Evolutionary conservation across 2,329 filamentous ascomycete genomes (phyloP).

Genomic region (Pseudopithomyces chartarum): DNA sequence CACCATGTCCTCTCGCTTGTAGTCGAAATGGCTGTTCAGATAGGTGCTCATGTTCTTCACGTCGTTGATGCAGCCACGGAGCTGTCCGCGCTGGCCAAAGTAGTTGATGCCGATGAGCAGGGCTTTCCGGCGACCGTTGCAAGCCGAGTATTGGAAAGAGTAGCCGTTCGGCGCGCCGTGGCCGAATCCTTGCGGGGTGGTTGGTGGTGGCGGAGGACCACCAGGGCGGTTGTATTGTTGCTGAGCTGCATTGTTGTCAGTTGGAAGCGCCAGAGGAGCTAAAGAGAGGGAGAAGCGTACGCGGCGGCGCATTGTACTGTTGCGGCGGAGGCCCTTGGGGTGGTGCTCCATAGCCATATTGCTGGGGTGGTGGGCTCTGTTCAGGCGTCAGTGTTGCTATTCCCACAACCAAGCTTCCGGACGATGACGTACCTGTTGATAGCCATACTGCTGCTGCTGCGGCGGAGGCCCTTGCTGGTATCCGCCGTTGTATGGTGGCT

Average conservation of each 20-base stretch:
- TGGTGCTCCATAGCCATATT: conserved; percentile 31
- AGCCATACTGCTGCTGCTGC: conserved; percentile 51
- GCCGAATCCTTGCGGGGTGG: conserved; percentile 57
- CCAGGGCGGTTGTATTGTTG: conserved; percentile 16
- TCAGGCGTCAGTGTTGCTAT: conserved; percentile 22
- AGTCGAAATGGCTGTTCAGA: conserved; percentile 85
- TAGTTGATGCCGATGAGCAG: conserved; percentile 96
- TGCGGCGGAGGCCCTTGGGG: conserved; percentile 20
- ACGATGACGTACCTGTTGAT: conserved; percentile 43
- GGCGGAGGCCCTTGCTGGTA: conserved; percentile 49
- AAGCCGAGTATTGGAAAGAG: conserved; percentile 88
- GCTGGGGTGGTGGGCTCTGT: conserved; percentile 39
- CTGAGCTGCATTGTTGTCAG: conserved; percentile 41
- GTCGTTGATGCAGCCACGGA: conserved; percentile 95
- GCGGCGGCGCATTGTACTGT: conserved; percentile 23
- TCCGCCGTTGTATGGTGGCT: conserved; percentile 44
- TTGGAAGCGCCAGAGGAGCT: conserved; percentile 6
- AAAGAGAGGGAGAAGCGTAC: conserved; percentile 9
- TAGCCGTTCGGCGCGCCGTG: conserved; percentile 80
- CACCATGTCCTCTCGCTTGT: conserved; percentile 96
- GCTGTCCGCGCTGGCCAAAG: conserved; percentile 87
- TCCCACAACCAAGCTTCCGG: neutral
- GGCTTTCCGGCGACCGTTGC: conserved; percentile 86
- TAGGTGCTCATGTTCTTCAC: conserved; percentile 97
- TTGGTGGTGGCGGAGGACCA: conserved; percentile 69